phyloP scores from a whole-genome alignment of 176 grass and related monocot species.

The Oryza punctata region DNA sequence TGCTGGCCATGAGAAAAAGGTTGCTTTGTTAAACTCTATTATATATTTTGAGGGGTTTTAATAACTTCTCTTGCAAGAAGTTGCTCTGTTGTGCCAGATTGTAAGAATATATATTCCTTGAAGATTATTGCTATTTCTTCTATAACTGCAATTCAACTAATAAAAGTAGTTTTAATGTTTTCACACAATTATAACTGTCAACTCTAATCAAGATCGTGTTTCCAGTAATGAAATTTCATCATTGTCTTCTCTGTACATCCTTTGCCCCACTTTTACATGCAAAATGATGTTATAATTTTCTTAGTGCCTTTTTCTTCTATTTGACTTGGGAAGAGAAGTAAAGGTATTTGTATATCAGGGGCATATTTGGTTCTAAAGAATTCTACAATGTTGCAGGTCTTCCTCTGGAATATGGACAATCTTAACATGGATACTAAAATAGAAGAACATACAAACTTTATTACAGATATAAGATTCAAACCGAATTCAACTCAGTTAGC shows the following conservation, averaged over 20 bases:
- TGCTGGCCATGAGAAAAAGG: constrained; percentile 88
- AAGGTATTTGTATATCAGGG: background rate
- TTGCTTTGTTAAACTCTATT: constrained; percentile 23
- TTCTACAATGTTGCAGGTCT: constrained; percentile 53
- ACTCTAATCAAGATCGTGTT: constrained; percentile 2
- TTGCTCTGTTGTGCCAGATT: constrained; percentile 16
- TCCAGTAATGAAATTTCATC: constrained; percentile 13
- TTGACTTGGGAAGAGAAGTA: constrained; percentile 3
- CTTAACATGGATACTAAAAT: constrained; percentile 58
- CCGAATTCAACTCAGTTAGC: constrained; percentile 79
- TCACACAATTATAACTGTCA: background rate
- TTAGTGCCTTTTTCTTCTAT: constrained; percentile 16
- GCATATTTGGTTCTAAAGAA: background rate
- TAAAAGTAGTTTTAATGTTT: background rate
- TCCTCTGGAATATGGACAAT: constrained; percentile 85
- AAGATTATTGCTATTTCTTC: background rate
- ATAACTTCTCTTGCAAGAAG: constrained; percentile 12
- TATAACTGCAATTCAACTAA: constrained; percentile 10
- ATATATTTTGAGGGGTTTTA: constrained; percentile 7
- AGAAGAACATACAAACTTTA: constrained; percentile 68
- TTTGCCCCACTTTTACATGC: background rate
- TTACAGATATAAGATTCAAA: constrained; percentile 78
- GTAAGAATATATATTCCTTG: background rate
- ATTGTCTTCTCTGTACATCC: background rate
- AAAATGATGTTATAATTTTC: constrained; percentile 24